Base-by-base conservation (phyloP, 805 yeast species). In the Yamadazyma scolyti region DNA sequence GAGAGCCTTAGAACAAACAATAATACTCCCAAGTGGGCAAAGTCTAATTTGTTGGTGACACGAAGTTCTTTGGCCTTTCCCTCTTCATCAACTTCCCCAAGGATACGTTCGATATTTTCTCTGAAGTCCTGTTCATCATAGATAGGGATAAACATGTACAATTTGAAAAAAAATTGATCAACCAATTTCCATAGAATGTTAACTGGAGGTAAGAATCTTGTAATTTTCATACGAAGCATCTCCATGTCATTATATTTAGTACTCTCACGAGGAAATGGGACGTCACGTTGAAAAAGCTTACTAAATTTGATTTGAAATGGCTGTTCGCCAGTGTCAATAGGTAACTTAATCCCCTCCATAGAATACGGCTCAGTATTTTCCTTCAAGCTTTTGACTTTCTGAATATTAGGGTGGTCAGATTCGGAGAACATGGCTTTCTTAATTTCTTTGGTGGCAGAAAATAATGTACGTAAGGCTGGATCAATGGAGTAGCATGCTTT, bases 161-260 rank as follows among this genome's bases (percentile, higher is more conserved):
- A 42, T 39, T 49, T 51, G n/a, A 47, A 43, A 46, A 70, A 72
- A 43, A 61, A 74, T 3, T 77, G 58, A 37, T 77, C 75, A 16
- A 81, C 55, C 25, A 77, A 58, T 28, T 65, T 47, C 73, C 81
- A 72, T 6, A 79, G 63, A 2, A 75, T 64, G 33, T 62, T 65
- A 41, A 71, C 71, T 17, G 60, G 65, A 0, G 89, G 89, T 28
- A 81, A 42, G 22, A 23, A 46, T 3, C 62, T 46, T 20, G 59
- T 54, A 35, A 33, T 29, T 4, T 7, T 9, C 6, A 17, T 14
- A 14, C 29, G 20, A 8, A 68, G 46, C 53, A 31, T 46, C 52
- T 29, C 58, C 54, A 13, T 54, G 40, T 26, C 50, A n/a, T n/a
- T n/a, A n/a, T n/a, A n/a, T n/a, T n/a, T n/a, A n/a, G n/a, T n/a